Percentiles rank a stretch among this genome's conserved stretches.
Conservation (phyloP, 345 rosid species). For the Anastatica hierochuntica region DNA sequence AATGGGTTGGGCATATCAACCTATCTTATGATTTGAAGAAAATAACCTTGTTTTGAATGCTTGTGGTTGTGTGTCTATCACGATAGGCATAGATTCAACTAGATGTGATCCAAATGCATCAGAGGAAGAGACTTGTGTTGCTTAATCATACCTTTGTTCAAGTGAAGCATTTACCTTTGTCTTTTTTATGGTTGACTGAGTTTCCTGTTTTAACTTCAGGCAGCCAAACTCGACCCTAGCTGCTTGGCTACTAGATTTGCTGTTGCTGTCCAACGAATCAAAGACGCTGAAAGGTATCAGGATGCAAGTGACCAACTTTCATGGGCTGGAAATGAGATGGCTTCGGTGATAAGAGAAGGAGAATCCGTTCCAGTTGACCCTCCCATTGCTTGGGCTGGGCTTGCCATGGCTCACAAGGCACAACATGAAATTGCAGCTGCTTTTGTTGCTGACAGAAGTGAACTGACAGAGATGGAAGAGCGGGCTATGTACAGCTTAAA, state of each 20-base stretch:
- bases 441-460: slow-evolving; percentile 49
- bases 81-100: background rate
- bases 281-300: slow-evolving; percentile 93
- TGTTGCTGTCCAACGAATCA: slow-evolving; percentile 79
- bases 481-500: slow-evolving; percentile 69
- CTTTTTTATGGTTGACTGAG: background rate
- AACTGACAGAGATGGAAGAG: slow-evolving; percentile 58
- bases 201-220: slow-evolving; percentile 34
- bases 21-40: background rate
- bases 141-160: background rate
- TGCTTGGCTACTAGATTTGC: slow-evolving; percentile 94
- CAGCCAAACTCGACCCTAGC: slow-evolving; percentile 84
- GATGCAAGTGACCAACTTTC: slow-evolving; percentile 77
- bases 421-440: slow-evolving; percentile 90
- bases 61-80: background rate
- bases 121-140: background rate
- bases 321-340: slow-evolving; percentile 98
- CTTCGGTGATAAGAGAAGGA: slow-evolving; percentile 86
- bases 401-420: slow-evolving; percentile 82
- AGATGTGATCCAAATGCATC: background rate
- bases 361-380: slow-evolving; percentile 65
- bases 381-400: slow-evolving; percentile 90
- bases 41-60: background rate
- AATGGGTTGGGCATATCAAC: background rate
- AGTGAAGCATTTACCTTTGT: no score